Evolutionary conservation across 2,329 filamentous ascomycete species (phyloP).

Genomic region (Geosmithia putterillii): DNA sequence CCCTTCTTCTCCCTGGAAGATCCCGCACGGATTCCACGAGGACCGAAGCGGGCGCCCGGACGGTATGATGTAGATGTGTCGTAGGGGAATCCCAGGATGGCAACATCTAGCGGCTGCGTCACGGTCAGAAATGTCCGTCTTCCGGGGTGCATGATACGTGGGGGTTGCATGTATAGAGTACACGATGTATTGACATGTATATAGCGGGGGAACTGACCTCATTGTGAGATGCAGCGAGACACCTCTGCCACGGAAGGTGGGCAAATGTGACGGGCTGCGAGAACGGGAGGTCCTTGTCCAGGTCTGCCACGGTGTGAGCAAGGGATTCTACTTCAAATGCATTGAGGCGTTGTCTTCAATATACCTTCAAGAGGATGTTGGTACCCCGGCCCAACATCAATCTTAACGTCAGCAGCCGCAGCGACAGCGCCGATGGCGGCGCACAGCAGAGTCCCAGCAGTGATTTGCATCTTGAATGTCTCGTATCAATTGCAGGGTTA

Average conservation of each 20-base stretch:
- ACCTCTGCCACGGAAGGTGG: slow-evolving; percentile 3
- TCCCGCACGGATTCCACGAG: slow-evolving; percentile 68
- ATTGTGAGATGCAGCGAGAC: slow-evolving; percentile 2
- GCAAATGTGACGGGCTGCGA: slow-evolving; percentile 4
- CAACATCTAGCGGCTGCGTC: slow-evolving; percentile 1
- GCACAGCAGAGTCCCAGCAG: background rate
- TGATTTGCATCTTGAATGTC: background rate
- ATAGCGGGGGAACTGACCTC: background rate
- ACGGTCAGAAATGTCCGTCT: background rate
- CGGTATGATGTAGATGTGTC: slow-evolving; percentile 1
- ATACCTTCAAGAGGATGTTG: background rate
- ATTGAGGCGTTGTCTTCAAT: too few relatives aligned
- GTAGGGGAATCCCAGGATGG: slow-evolving; percentile 3
- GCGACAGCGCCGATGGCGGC: background rate
- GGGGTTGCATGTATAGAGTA: background rate
- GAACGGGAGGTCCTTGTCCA: slow-evolving; percentile 4
- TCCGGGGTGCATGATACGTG: too few relatives aligned
- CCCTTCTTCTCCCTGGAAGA: slow-evolving; percentile 21
- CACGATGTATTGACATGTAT: background rate
- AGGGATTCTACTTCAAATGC: too few relatives aligned
- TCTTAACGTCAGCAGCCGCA: background rate
- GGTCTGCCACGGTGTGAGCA: background rate
- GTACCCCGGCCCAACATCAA: background rate
- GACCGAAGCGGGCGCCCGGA: slow-evolving; percentile 60
- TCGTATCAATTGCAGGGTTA: too few relatives aligned